Percentiles rank a stretch among this genome's conserved stretches.
phyloP scores from a whole-genome alignment of 2,329 filamentous ascomycete genomes.

The Trichophyton mentagrophytes region DNA sequence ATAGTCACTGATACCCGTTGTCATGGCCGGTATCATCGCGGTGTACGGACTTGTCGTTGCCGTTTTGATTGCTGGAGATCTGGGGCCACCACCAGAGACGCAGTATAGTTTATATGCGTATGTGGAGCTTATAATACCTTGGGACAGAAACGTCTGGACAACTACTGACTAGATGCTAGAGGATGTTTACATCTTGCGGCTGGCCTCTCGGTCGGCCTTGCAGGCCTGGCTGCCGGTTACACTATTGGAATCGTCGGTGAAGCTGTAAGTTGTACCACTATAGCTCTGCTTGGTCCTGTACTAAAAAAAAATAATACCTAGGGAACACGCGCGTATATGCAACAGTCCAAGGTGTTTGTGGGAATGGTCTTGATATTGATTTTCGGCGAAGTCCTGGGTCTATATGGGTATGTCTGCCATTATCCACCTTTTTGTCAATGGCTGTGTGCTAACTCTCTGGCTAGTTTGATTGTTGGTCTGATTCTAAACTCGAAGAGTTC shows the following conservation, averaged over 20 bases:
- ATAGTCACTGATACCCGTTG: constrained; percentile 39
- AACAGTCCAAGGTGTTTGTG: constrained; percentile 89
- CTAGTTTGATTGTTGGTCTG: constrained; percentile 73
- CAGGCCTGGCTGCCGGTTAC: constrained; percentile 87
- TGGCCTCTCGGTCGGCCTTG: constrained; percentile 80
- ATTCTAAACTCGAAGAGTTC: constrained; percentile 77
- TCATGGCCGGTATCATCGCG: constrained; percentile 99
- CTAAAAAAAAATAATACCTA: constrained; percentile 21
- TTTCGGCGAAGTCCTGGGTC: constrained; percentile 92
- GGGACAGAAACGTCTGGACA: not conserved
- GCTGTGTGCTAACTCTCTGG: constrained; percentile 8
- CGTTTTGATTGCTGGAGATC: constrained; percentile 85
- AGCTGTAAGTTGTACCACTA: constrained; percentile 42
- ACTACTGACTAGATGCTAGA: constrained; percentile 32
- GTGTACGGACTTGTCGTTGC: constrained; percentile 96
- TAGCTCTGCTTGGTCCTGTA: not conserved
- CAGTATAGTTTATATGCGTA: constrained; percentile 77
- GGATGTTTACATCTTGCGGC: constrained; percentile 90
- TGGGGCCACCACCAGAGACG: constrained; percentile 55
- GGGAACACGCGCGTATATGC: constrained; percentile 88
- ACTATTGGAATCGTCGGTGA: constrained; percentile 94
- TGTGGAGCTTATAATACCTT: constrained; percentile 21
- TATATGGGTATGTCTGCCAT: constrained; percentile 72
- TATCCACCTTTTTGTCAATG: constrained; percentile 35
- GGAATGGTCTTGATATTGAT: constrained; percentile 98